Evolutionary conservation across 1,284 basidiomycete genomes (phyloP), one percentile per base, ranked within the genome.

Genomic region (Testicularia cyperi): DNA sequence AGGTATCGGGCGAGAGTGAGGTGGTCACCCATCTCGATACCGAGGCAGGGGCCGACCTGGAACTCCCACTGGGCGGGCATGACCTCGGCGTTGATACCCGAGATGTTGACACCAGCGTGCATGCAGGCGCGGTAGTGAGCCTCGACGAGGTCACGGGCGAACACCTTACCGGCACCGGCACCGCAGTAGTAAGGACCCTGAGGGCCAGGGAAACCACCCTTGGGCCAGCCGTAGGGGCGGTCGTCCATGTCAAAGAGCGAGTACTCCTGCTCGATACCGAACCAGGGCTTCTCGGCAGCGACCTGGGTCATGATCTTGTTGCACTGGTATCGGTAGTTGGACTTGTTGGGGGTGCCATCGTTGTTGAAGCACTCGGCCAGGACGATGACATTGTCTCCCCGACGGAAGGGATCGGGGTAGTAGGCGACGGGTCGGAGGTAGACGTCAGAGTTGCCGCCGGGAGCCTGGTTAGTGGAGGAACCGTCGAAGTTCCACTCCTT

Each of bases 1-100:
- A 76, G 56, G 72, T 72, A 76, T 36, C 74, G 72, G 33, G 74
- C 72, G 8, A 76, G 60, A 45, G 58, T 60, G 46, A 76, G 64
- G 58, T 74, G 92, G 80, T 99, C 94, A 72, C 94, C 94, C 90
- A 98, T 95, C 68, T 88, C 84, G 79, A 98, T 96, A 65, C 94
- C 94, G 79, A 88, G 87, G 77, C 94, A 97, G 29, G 94, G 94
- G 55, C 94, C 94, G 71, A 98, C 92, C 80, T 98, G 95, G 88
- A 95, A 98, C 82, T 98, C 94, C 92, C 92, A 97, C 80, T 98
- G 95, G 52, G 92, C 87, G 21, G 95, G 94, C 94, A 98, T 97
- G 71, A 98, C 95, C 81, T 98, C 95, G 65, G 95, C 95, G 79
- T 98, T 99, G 82, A 99, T 97, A 78, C 95, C 95, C 62, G 90